Evolutionary conservation across 495 filamentous ascomycete species (phyloP).

Genomic region (Rhypophila decipiens): DNA sequence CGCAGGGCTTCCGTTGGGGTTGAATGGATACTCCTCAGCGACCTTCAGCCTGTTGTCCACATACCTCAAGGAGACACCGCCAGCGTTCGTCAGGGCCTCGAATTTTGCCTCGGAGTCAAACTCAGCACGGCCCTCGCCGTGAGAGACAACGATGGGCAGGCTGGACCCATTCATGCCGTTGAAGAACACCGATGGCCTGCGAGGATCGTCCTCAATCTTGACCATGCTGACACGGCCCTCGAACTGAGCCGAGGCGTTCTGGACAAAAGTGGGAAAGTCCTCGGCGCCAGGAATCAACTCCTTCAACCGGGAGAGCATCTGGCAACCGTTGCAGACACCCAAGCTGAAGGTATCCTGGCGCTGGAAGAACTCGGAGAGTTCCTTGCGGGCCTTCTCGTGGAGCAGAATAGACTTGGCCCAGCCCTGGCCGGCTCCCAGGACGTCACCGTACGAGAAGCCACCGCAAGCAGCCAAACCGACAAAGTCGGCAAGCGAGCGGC

Average conservation of each 20-base stretch:
- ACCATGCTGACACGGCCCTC: conserved; percentile 90
- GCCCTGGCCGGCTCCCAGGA: conserved; percentile 87
- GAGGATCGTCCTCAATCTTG: conserved; percentile 57
- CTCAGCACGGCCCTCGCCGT: conserved; percentile 83
- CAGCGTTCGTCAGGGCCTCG: conserved; percentile 53
- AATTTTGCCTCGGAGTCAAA: conserved; percentile 53
- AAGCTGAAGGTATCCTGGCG: conserved; percentile 85
- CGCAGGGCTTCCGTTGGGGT: conserved; percentile 85
- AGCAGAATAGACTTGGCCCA: conserved; percentile 95
- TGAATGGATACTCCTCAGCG: conserved; percentile 81
- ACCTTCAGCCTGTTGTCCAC: conserved; percentile 70
- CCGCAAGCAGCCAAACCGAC: conserved; percentile 88
- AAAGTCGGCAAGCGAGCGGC: conserved; percentile 71
- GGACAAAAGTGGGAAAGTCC: conserved; percentile 81
- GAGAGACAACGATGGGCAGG: conserved; percentile 82
- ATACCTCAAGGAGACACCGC: conserved; percentile 68
- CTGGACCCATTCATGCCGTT: conserved; percentile 81
- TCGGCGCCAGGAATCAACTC: conserved; percentile 79
- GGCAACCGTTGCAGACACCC: conserved; percentile 96
- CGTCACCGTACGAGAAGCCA: conserved; percentile 96
- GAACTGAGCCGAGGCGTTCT: conserved; percentile 85
- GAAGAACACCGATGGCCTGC: conserved; percentile 74
- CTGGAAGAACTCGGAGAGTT: conserved; percentile 83
- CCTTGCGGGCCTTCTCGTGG: conserved; percentile 65
- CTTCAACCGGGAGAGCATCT: conserved; percentile 82